Base-by-base conservation (phyloP, 1,139 yeast species). In the Debaryomyces sp. region DNA sequence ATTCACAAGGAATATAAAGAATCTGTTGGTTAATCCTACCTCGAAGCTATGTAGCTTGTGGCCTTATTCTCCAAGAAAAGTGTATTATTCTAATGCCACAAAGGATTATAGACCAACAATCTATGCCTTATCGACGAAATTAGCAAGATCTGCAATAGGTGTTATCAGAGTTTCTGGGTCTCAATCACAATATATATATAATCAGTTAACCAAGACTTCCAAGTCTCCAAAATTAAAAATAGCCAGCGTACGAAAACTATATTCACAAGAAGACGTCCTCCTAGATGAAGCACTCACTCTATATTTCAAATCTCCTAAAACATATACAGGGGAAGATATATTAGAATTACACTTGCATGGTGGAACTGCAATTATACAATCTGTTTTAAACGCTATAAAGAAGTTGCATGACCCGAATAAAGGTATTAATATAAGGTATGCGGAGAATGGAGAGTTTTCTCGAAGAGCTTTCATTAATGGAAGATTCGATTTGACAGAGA, bases 381-480 rank as follows among this genome's bases (percentile, higher is more conserved):
- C 91, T 0, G 88, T 92, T 0, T 59, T 92, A 40, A 71, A 72
- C 13, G 83, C 96, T 0, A 84, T 94, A n/a, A 73, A 70, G 47
- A 51, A 56, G 1, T 59, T 85, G 9, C 88, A 85, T 57, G 58
- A 64, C 37, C 79, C 78, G 1, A 54, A 52, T 0, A 53, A 68
- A 1, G 74, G 72, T 0, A 56, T 66, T 1, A 70, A 78, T 10
- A 81, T 92, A 7, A 65, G 98, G 47, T 85, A 87, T 62, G 99
- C 99, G 0, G 94, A 88, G 59, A 84, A 89, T 5, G 99, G 99
- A 4, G 99, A 95, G 66, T 95, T 95, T 61, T 87, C 97, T 0
- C 77, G 75, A 56, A 76, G 96, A 39, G 97, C 97, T 0, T 89
- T 88, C 59, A 68, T 82, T 46, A 89, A 89, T 63, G 87, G 89